Conservation (phyloP, 306 rosid genomes). For the Neltuma alba region DNA sequence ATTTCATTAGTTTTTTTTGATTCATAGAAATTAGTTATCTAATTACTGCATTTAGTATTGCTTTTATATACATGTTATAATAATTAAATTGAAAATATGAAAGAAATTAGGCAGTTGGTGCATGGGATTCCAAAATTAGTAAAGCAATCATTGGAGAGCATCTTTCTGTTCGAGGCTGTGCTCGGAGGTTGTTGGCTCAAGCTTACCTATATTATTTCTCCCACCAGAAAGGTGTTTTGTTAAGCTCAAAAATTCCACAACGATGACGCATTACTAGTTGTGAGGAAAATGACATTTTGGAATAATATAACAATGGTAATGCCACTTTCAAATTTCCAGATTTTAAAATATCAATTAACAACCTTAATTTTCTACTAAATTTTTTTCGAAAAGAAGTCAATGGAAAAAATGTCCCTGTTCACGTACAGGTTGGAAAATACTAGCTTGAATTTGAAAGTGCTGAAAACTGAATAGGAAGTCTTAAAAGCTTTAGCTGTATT, state of each 20-base stretch:
- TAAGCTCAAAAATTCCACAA: background rate
- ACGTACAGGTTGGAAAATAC: background rate
- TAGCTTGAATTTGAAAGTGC: too few species aligned
- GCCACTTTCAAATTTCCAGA: background rate
- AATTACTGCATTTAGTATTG: too few species aligned
- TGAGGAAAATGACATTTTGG: background rate
- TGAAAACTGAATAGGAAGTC: background rate
- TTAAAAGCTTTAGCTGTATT: background rate
- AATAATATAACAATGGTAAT: background rate
- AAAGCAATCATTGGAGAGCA: background rate
- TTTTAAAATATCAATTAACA: background rate
- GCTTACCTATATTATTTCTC: background rate
- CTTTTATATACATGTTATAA: background rate
- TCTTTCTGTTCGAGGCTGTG: background rate
- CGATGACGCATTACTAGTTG: background rate
- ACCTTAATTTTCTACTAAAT: background rate
- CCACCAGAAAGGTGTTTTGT: background rate
- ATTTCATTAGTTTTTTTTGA: too few species aligned
- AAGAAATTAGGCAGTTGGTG: background rate
- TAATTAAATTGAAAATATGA: background rate
- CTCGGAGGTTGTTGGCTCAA: background rate
- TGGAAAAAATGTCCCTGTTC: background rate
- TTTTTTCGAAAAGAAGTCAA: background rate
- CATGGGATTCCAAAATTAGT: constrained; percentile 23
- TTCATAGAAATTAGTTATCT: too few species aligned